Conservation (phyloP, 2,329 filamentous ascomycete genomes). For the Tolypocladium amazonense region DNA sequence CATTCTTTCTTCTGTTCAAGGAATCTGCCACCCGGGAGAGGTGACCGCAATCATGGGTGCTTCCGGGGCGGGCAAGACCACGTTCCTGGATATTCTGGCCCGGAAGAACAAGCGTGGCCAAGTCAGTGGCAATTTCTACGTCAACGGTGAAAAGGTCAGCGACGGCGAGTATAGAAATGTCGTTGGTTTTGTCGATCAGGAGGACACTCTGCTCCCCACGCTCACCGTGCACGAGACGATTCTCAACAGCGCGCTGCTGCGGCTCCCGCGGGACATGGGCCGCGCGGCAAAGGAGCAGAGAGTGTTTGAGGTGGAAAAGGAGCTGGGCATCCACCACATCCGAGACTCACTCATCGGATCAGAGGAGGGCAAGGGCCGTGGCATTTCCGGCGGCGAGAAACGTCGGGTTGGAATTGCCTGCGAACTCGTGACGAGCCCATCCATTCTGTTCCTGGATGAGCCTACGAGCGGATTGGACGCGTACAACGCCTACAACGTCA, state of each 20-base stretch:
- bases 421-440: constrained; percentile 93
- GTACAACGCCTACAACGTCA: constrained; percentile 95
- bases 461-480: constrained; percentile 93
- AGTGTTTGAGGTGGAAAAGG: constrained; percentile 87
- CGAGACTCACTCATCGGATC: constrained; percentile 92
- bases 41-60: constrained; percentile 97
- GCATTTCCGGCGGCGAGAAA: constrained; percentile 96
- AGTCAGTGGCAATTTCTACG: constrained; percentile 70
- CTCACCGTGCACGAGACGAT: constrained; percentile 98
- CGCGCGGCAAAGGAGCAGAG: constrained; percentile 78
- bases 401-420: constrained; percentile 93
- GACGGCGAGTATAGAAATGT: constrained; percentile 84
- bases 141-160: constrained; percentile 84
- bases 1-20: constrained; percentile 71
- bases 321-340: constrained; percentile 90
- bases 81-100: constrained; percentile 89
- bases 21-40: constrained; percentile 88
- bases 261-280: constrained; percentile 89
- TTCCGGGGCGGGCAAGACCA: constrained; percentile 94
- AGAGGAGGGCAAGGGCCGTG: constrained; percentile 85
- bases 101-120: constrained; percentile 90
- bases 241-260: constrained; percentile 80
- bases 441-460: constrained; percentile 93
- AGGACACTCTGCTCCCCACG: constrained; percentile 93
- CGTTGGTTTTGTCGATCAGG: constrained; percentile 94